phyloP scores from a whole-genome alignment of 1,284 basidiomycete genomes.

The Psilocybe mexicana region DNA sequence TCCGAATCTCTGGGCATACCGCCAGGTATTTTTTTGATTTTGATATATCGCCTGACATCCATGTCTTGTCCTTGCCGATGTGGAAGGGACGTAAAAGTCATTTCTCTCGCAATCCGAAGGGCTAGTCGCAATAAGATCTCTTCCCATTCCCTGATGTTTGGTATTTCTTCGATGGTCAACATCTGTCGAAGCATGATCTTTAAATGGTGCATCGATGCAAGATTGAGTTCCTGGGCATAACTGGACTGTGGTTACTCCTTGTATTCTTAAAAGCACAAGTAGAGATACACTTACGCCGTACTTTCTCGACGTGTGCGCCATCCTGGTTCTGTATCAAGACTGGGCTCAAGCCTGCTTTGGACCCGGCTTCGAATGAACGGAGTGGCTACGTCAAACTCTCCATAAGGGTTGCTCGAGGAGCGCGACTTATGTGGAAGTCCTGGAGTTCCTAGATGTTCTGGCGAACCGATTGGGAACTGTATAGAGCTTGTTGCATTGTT shows the following conservation, averaged over 20 bases:
- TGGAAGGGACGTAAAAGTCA: constrained; percentile 74
- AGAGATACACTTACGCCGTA: constrained; percentile 61
- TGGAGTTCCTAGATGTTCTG: constrained; percentile 68
- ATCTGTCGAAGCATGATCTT: constrained; percentile 88
- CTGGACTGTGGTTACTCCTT: constrained; percentile 34
- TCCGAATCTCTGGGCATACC: constrained; percentile 91
- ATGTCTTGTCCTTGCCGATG: constrained; percentile 87
- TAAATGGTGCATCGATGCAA: constrained; percentile 84
- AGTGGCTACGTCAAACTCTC: constrained; percentile 65
- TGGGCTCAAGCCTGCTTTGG: constrained; percentile 69
- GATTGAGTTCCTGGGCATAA: constrained; percentile 80
- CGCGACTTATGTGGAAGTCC: constrained; percentile 47
- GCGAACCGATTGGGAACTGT: constrained; percentile 78
- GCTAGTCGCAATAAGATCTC: constrained; percentile 79
- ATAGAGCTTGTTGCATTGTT: constrained; percentile 66
- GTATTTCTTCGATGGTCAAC: constrained; percentile 76
- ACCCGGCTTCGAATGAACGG: constrained; percentile 82
- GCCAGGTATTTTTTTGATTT: constrained; percentile 98
- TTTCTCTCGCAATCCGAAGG: constrained; percentile 73
- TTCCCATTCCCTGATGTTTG: constrained; percentile 84
- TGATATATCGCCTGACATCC: constrained; percentile 94
- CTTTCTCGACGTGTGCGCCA: constrained; percentile 82
- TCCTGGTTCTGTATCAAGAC: constrained; percentile 59
- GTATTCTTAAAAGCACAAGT: background rate
- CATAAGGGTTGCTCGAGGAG: constrained; percentile 66